Base-by-base conservation (phyloP, 164 flowering plant species). In the Berberis thunbergii region DNA sequence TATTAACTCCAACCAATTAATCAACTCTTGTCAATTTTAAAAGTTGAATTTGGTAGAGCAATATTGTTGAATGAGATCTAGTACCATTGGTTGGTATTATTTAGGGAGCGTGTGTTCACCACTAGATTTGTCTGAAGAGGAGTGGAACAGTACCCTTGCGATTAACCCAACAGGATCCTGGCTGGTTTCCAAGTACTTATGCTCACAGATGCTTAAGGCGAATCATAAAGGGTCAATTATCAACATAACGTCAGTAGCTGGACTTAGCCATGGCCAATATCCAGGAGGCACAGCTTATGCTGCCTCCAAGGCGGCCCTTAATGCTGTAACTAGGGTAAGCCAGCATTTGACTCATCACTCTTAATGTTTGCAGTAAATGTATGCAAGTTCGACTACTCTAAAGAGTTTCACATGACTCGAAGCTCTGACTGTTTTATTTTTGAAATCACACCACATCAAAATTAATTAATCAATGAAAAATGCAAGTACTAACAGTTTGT, bases 141-240 rank as follows among this genome's bases (percentile, higher is more conserved):
- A 90, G 65, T 90, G 92, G 92, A 64, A 84, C 44, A 57, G 49
- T 9, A 63, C 56, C 3, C 0, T 83, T 3, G 75, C 46, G 41
- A 86, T 92, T 2, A 88, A 90, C 58, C 52, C 80, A 42, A 88
- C 72, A 1, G 95, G 97, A 53, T n/a, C 84, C 2, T 88, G 89
- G 90, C 67, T 90, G 69, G 89, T 88, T 11, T 71, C 91, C 10
- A 87, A 85, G 65, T 70, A 70, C 46, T 86, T 88, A 0, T 70
- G 90, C 58, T 66, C 6, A 7, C 73, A 56, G 2, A 88, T 91
- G 91, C 78, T 82, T 7, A 83, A 83, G 53, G 64, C 80, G 0
- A 65, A 74, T 1, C 66, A 11, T 2, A 80, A 75, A 57, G 97
- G 97, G 50, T 86, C 97, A 0, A 52, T 91, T 13, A 79, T 88